Evolutionary conservation across 2,329 filamentous ascomycete genomes (phyloP), one percentile per base, ranked within the genome.

Genomic region (Knufia fluminis): DNA sequence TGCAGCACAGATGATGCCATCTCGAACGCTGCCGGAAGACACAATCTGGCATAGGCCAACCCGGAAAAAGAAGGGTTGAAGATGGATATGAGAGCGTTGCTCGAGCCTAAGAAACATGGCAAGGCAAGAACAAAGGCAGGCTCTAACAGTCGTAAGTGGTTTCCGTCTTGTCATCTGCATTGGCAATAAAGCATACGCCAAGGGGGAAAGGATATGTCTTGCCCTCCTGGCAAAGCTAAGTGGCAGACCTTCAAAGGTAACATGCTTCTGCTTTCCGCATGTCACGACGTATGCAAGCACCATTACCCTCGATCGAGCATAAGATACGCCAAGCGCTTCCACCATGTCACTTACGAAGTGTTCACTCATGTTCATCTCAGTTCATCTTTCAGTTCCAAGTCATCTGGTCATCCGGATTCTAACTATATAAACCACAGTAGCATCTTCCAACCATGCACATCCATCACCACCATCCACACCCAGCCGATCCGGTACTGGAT

Each of bases 21-120:
- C 19, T 32, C 20, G 12, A 20, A 19, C 35, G 32, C 16, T 33
- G 24, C 19, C 28, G 31, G 14, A 23, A 14, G 39, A 23, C 14
- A 31, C 8, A 16, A 17, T 32, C 26, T 49, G 35, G 23, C 48
- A 46, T 35, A 35, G 39, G 49, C 33, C 36, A 46, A 31, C 22
- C 52, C 53, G 23, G 35, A 40, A 43, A 57, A 59, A 39, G 54
- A 53, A 44, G 56, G 56, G 51, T 59, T 55, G 50, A 59, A 54
- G 22, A 48, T 48, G 45, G 45, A 48, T 48, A 38, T 48, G 32
- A 42, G 46, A 33, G 46, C 46, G 6, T n/a, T 49, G 24, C 31
- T 49, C 3, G 46, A 49, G 46, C 46, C 46, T 2, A 49, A 49
- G 31, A 42, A 43, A 38, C n/a, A 42, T 35, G 19, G 8, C 28